Percentiles rank a stretch among this genome's conserved stretches.
Evolutionary conservation across 2,329 filamentous ascomycete genomes (phyloP).

Genomic region (Talaromyces rugulosus): DNA sequence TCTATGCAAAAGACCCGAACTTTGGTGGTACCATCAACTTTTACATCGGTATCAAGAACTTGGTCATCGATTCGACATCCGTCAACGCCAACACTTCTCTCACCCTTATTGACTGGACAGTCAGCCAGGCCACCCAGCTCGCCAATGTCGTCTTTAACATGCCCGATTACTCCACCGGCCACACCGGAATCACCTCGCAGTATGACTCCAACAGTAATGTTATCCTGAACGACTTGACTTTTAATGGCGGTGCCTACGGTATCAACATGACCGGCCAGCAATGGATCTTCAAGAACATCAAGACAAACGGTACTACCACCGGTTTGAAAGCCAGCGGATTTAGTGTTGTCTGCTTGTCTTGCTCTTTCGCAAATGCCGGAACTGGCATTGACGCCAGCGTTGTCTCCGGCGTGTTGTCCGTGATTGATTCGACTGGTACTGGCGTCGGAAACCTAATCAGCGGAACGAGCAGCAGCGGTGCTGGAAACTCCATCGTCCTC

Average conservation of each 20-base stretch:
- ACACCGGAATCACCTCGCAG: conserved; percentile 21
- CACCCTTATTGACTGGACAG: conserved; percentile 31
- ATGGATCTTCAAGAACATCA: conserved; percentile 43
- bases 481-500: conserved; percentile 26
- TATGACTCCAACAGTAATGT: conserved; percentile 15
- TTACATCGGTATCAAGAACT: conserved; percentile 28
- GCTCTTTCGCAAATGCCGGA: conserved; percentile 24
- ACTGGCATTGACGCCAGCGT: conserved; percentile 26
- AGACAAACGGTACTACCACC: conserved; percentile 58
- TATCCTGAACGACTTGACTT: conserved; percentile 14
- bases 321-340: conserved; percentile 40
- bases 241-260: conserved; percentile 25
- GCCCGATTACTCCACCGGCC: conserved; percentile 22
- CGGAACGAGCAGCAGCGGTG: conserved; percentile 27
- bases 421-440: conserved; percentile 24
- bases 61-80: conserved; percentile 27
- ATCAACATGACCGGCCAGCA: conserved; percentile 29
- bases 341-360: conserved; percentile 23
- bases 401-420: conserved; percentile 24
- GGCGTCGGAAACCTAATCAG: conserved; percentile 22
- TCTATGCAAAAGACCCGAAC: conserved; percentile 24
- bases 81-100: conserved; percentile 17
- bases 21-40: conserved; percentile 24
- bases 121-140: conserved; percentile 29
- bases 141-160: conserved; percentile 31